These are phyloP conservation scores for Stenogyne calaminthoides DNA, from an alignment of 305 asterid species.

Conservation along the genomic window DNA sequence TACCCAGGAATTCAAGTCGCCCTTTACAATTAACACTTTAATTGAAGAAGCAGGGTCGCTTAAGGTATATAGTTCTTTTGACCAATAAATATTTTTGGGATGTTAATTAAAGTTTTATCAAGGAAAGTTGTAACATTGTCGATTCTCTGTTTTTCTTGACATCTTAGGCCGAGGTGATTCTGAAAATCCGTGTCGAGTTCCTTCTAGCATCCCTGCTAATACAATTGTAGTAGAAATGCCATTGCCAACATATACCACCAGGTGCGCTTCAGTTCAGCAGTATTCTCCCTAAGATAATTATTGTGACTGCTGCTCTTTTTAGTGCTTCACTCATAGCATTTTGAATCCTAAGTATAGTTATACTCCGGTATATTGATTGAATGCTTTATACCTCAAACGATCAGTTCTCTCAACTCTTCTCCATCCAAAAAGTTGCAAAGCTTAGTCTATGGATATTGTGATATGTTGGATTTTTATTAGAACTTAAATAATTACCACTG, in stretches of 20 bases:
- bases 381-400: conserved; percentile 10
- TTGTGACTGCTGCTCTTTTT: not conserved
- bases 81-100: not conserved
- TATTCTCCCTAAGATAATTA: not conserved
- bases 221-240: conserved; percentile 93
- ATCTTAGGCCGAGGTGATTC: conserved; percentile 88
- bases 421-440: conserved; percentile 1
- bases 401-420: conserved; percentile 4
- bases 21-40: conserved; percentile 83
- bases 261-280: conserved; percentile 44
- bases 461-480: not conserved
- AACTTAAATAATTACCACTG: not conserved
- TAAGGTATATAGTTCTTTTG: conserved; percentile 54
- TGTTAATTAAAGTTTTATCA: conserved; percentile 17
- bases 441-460: conserved; percentile 7
- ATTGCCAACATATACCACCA: conserved; percentile 82
- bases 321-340: conserved; percentile 17
- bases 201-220: conserved; percentile 82
- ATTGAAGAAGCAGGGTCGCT: conserved; percentile 94
- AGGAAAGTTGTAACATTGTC: conserved; percentile 19
- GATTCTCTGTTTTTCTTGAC: conserved; percentile 32
- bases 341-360: not conserved
- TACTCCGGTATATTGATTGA: not conserved
- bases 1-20: conserved; percentile 99
- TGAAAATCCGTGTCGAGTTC: conserved; percentile 94